Evolutionary conservation across 1,284 basidiomycete genomes (phyloP).

Genomic region (Tetrapyrgos nigripes): DNA sequence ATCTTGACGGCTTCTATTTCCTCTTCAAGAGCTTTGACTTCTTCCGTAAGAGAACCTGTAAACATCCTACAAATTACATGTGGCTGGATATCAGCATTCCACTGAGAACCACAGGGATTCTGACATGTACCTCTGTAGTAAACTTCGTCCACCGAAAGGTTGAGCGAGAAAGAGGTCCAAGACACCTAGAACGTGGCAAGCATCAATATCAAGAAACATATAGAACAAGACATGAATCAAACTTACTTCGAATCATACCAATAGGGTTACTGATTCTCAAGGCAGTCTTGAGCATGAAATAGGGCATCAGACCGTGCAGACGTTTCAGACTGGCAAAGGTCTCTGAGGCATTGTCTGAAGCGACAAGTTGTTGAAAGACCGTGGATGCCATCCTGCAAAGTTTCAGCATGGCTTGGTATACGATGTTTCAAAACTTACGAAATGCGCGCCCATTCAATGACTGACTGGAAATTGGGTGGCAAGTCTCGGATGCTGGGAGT

Average conservation of each 20-base stretch:
- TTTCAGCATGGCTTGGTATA: slow-evolving; percentile 9
- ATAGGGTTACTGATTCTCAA: slow-evolving; percentile 96
- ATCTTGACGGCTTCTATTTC: slow-evolving; percentile 88
- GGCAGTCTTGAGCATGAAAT: slow-evolving; percentile 94
- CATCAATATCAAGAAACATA: slow-evolving; percentile 4
- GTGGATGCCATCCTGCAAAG: slow-evolving; percentile 83
- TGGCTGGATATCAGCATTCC: neutral
- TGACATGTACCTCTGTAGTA: slow-evolving; percentile 77
- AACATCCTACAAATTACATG: slow-evolving; percentile 78
- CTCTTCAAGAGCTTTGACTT: slow-evolving; percentile 83
- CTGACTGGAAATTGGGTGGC: slow-evolving; percentile 86
- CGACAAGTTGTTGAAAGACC: slow-evolving; percentile 94
- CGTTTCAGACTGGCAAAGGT: slow-evolving; percentile 89
- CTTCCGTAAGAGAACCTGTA: slow-evolving; percentile 89
- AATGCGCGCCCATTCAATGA: slow-evolving; percentile 96
- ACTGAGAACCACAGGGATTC: neutral
- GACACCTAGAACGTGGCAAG: slow-evolving; percentile 51
- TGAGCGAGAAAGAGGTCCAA: slow-evolving; percentile 98
- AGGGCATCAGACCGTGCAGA: slow-evolving; percentile 97
- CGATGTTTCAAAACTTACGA: slow-evolving; percentile 66
- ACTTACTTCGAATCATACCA: slow-evolving; percentile 84
- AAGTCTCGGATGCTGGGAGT: slow-evolving; percentile 83
- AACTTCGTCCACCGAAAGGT: slow-evolving; percentile 92
- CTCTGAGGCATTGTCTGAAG: slow-evolving; percentile 92
- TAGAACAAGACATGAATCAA: neutral